These are phyloP conservation scores for Epichloe gansuensis DNA, from an alignment of 2,329 filamentous ascomycete species.

Conservation along the genomic window DNA sequence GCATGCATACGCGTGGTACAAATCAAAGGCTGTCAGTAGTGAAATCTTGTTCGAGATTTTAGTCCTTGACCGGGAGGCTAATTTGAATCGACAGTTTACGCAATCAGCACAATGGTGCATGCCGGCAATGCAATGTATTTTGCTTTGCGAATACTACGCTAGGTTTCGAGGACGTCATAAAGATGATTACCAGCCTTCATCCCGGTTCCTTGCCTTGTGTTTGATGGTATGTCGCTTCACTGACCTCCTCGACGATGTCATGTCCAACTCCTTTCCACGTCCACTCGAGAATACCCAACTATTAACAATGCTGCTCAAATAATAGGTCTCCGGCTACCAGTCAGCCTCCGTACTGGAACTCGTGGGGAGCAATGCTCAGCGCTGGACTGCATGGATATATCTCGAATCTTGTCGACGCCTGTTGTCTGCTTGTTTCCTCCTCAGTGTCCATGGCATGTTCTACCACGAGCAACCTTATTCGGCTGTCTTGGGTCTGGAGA, in stretches of 20 bases:
- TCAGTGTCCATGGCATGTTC: conserved; percentile 43
- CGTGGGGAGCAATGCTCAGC: conserved; percentile 15
- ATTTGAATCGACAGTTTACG: conserved; percentile 24
- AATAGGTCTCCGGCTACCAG: conserved; percentile 4
- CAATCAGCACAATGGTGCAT: conserved; percentile 27
- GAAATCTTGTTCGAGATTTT: background rate
- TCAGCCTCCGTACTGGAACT: background rate
- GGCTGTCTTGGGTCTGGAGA: conserved; percentile 23
- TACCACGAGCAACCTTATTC: conserved; percentile 39
- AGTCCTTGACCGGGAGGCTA: conserved; percentile 1
- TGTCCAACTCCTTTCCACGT: too few species aligned
- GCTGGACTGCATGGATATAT: conserved; percentile 42
- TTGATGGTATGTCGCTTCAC: conserved; percentile 35
- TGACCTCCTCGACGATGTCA: too few species aligned
- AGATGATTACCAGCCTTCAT: conserved; percentile 34
- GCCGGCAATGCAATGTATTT: conserved; percentile 39
- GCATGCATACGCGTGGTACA: conserved; percentile 39
- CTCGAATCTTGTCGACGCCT: conserved; percentile 41
- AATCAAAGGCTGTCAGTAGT: conserved; percentile 36
- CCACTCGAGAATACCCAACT: too few species aligned
- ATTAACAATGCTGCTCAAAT: background rate
- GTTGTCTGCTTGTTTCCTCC: conserved; percentile 42
- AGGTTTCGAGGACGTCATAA: conserved; percentile 40
- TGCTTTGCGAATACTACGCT: conserved; percentile 43
- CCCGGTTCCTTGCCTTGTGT: conserved; percentile 37